Evolutionary conservation across 177 flowering plant species (phyloP).

Genomic region (Vitis hybrid): DNA sequence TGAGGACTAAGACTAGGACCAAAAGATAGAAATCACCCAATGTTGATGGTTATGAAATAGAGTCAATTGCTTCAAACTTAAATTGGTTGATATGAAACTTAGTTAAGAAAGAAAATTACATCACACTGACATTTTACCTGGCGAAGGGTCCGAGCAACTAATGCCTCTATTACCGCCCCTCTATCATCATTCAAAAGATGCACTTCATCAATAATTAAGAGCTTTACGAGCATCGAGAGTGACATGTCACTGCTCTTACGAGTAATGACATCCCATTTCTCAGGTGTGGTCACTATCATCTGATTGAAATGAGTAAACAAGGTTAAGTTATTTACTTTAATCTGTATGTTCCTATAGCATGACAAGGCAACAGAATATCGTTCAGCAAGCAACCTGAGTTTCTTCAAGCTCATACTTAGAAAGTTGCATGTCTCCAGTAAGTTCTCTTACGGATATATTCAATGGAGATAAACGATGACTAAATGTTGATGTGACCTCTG

Average conservation of each 20-base stretch:
- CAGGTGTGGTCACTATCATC: slow-evolving; percentile 99
- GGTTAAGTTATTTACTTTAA: slow-evolving; percentile 5
- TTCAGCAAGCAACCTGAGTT: slow-evolving; percentile 68
- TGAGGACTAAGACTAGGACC: too few species aligned
- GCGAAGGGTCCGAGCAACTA: slow-evolving; percentile 97
- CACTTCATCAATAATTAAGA: slow-evolving; percentile 97
- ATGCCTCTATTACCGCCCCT: slow-evolving; percentile 97
- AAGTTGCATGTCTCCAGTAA: slow-evolving; percentile 99
- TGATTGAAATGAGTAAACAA: slow-evolving; percentile 29
- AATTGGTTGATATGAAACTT: background rate
- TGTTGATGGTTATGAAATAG: too few species aligned
- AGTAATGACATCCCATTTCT: slow-evolving; percentile 99
- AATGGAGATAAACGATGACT: slow-evolving; percentile 89
- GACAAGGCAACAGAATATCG: slow-evolving; percentile 6
- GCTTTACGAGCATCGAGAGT: slow-evolving; percentile 91
- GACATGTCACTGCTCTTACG: slow-evolving; percentile 99
- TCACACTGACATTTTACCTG: slow-evolving; percentile 56
- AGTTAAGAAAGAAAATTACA: background rate
- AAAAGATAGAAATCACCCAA: too few species aligned
- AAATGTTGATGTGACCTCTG: slow-evolving; percentile 92
- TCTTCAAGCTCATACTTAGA: slow-evolving; percentile 87
- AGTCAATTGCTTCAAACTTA: background rate
- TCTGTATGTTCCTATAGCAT: slow-evolving; percentile 3
- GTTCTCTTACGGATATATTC: slow-evolving; percentile 88
- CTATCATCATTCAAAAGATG: slow-evolving; percentile 98